phyloP scores from a whole-genome alignment of 1,284 basidiomycete species.

The Mycena sp. region DNA sequence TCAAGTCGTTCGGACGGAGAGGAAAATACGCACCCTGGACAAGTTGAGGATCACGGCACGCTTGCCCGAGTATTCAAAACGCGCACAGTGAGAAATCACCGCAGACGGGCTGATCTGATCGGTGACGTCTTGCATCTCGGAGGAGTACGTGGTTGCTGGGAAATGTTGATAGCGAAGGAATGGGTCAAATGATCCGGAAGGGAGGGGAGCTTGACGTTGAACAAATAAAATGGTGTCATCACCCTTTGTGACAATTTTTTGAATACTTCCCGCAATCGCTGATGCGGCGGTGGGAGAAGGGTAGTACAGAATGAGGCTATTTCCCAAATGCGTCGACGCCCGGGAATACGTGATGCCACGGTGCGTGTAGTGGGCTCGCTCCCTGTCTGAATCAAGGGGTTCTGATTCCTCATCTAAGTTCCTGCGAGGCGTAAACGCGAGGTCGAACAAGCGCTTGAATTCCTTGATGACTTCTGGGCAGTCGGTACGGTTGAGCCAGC shows the following conservation, averaged over 20 bases:
- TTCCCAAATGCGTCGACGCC: slow-evolving; percentile 23
- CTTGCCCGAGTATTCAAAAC: slow-evolving; percentile 21
- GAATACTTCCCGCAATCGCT: slow-evolving; percentile 24
- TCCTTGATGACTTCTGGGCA: slow-evolving; percentile 24
- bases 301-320: slow-evolving; percentile 28
- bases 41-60: slow-evolving; percentile 24
- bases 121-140: slow-evolving; percentile 10
- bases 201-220: slow-evolving; percentile 18
- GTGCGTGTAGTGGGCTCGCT: slow-evolving; percentile 21
- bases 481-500: slow-evolving; percentile 22
- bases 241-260: slow-evolving; percentile 8
- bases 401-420: slow-evolving; percentile 5
- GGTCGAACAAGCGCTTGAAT: slow-evolving; percentile 24
- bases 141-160: slow-evolving; percentile 24
- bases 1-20: no score
- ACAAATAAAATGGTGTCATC: slow-evolving; percentile 10
- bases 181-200: slow-evolving; percentile 10
- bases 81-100: slow-evolving; percentile 22
- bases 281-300: slow-evolving; percentile 10
- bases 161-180: slow-evolving; percentile 25
- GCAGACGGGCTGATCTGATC: slow-evolving; percentile 6
- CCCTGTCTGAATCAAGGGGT: slow-evolving; percentile 8
- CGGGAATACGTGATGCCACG: slow-evolving; percentile 22
- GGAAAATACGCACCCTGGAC: no score
- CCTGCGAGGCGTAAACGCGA: slow-evolving; percentile 7